Conservation (phyloP, 441 rosid genomes). For the Omphalea diandra region DNA sequence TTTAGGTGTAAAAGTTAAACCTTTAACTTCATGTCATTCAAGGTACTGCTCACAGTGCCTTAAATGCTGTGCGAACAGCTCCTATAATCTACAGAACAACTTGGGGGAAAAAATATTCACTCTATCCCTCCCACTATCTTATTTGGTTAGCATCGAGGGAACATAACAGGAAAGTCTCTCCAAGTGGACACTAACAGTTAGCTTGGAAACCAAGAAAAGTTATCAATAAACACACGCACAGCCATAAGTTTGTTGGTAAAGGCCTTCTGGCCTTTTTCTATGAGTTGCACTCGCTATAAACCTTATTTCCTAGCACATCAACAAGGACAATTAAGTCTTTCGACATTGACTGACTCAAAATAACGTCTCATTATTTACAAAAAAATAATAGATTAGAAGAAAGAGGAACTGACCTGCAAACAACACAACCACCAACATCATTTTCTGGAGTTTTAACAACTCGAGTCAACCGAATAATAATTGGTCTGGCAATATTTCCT, state of each 20-base stretch:
- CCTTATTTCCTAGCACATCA: neutral
- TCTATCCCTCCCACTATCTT: neutral
- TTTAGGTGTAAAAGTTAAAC: neutral
- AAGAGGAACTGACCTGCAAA: slow-evolving; percentile 72
- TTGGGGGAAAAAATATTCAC: neutral
- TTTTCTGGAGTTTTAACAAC: slow-evolving; percentile 71
- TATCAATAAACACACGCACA: no score
- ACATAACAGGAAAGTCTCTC: neutral
- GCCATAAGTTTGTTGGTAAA: neutral
- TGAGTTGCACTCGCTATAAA: neutral
- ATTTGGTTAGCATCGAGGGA: neutral
- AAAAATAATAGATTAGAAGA: neutral
- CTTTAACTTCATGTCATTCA: neutral
- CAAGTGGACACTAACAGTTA: neutral
- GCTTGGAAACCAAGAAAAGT: no score
- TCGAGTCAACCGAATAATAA: slow-evolving; percentile 60
- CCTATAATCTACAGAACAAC: no score
- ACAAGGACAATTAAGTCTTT: no score
- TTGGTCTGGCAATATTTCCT: slow-evolving; percentile 48
- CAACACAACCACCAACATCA: slow-evolving; percentile 89
- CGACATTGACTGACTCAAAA: no score
- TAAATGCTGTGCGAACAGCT: no score
- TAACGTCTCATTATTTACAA: slow-evolving; percentile 5
- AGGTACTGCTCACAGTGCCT: neutral
- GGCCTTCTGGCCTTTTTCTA: neutral